Conservation (phyloP, 345 rosid species). For the Hibiscus mutabilis region DNA sequence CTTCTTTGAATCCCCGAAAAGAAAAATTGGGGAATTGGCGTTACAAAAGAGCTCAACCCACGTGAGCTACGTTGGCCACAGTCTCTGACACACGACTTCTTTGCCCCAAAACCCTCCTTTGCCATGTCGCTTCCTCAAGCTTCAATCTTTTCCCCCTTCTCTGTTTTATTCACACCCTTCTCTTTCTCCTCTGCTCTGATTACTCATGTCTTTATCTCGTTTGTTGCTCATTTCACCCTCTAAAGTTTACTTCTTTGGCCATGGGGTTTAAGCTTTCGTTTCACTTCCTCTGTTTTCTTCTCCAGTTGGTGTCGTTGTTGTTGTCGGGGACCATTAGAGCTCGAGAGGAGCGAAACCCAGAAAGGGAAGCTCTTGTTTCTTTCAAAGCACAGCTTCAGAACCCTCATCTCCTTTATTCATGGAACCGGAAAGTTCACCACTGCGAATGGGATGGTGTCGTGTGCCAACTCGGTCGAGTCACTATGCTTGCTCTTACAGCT, state of each 20-base stretch:
- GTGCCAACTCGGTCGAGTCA: conserved; percentile 47
- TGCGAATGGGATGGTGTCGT: conserved; percentile 77
- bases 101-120: not conserved
- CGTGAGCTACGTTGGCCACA: conserved; percentile 31
- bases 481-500: conserved; percentile 35
- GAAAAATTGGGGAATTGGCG: too few relatives aligned
- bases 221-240: not conserved
- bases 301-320: not conserved
- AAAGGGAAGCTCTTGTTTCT: conserved; percentile 34
- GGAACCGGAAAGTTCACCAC: conserved; percentile 40
- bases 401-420: conserved; percentile 42
- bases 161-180: not conserved
- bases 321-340: conserved; percentile 11
- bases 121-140: conserved; percentile 23
- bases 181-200: not conserved
- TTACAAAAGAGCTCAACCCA: conserved; percentile 37
- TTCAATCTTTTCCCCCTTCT: not conserved
- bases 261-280: conserved; percentile 24
- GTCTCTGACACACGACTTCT: not conserved
- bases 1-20: too few relatives aligned
- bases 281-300: conserved; percentile 14
- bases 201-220: not conserved
- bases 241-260: not conserved
- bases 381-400: conserved; percentile 43
- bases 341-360: conserved; percentile 22